Base-by-base conservation (phyloP, 805 yeast species). In the Ogataea sp. region DNA sequence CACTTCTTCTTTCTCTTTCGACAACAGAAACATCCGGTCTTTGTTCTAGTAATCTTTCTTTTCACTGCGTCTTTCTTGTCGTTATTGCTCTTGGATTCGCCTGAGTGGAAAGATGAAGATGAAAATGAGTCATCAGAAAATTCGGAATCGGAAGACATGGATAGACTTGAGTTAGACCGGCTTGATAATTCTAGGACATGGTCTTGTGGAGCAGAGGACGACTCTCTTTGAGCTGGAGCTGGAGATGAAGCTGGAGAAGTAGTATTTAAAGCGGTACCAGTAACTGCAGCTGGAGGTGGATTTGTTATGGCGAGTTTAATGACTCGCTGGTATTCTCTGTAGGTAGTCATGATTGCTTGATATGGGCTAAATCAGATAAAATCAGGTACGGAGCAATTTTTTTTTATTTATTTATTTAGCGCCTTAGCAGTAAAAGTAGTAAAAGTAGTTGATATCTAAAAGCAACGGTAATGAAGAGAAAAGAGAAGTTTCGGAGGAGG, bases 21-120 rank as follows among this genome's bases (percentile, higher is more conserved):
- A 38, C 67, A 62, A 39, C 65, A 61, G 43, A 57, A 58, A 40
- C 67, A 62, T 2, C 67, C 67, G 2, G 65, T 61, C 38, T 61
- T 62, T 2, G 64, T 59, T 39, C 65, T 51, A 7, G 61, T 56
- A 21, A 60, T 60, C 42, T 60, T 60, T 14, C 42, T 48, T 49
- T 37, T 51, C 48, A 35, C 16, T 18, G 28, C 32, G 10, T 17
- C 6, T 25, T 20, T 20, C 10, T 21, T 23, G 14, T 23, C 35
- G 10, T 14, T 20, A 21, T 21, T 21, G 13, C n/a, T n/a, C n/a
- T n/a, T n/a, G n/a, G n/a, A n/a, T n/a, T n/a, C n/a, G n/a, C n/a
- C n/a, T n/a, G n/a, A n/a, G n/a, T n/a, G n/a, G n/a, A n/a, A n/a
- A n/a, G n/a, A n/a, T n/a, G 26, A 8, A 11, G 26, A 23, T 8